phyloP scores from a whole-genome alignment of 1,139 yeast species.

The Hanseniaspora uvarum region DNA sequence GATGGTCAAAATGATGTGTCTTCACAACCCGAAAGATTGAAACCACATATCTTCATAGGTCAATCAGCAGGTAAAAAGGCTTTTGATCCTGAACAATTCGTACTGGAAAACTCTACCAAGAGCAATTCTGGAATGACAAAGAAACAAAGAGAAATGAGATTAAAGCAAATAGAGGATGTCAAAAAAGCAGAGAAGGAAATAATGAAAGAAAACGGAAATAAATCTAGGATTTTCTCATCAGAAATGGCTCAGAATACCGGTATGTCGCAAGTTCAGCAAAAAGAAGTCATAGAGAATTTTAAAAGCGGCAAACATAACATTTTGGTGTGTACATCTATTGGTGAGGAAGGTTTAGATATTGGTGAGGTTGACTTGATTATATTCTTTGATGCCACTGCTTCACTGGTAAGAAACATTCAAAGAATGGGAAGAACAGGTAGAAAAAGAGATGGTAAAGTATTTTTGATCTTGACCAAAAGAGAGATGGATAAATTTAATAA shows the following conservation, averaged over 20 bases:
- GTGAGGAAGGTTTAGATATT: slow-evolving; percentile 96
- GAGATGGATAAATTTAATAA: slow-evolving; percentile 73
- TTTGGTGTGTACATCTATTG: slow-evolving; percentile 90
- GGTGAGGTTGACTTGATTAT: slow-evolving; percentile 93
- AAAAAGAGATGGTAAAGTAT: slow-evolving; percentile 75
- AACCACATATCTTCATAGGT: slow-evolving; percentile 86
- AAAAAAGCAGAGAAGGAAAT: slow-evolving; percentile 30
- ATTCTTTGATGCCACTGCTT: slow-evolving; percentile 84
- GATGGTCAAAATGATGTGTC: slow-evolving; percentile 34
- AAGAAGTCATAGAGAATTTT: slow-evolving; percentile 62
- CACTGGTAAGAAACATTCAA: slow-evolving; percentile 88
- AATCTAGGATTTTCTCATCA: slow-evolving; percentile 29
- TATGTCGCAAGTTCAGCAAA: slow-evolving; percentile 65
- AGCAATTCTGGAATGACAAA: slow-evolving; percentile 31
- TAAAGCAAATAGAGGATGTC: slow-evolving; percentile 27
- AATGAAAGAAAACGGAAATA: slow-evolving; percentile 32
- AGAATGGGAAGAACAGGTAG: slow-evolving; percentile 98
- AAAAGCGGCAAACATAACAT: slow-evolving; percentile 63
- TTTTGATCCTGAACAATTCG: slow-evolving; percentile 45
- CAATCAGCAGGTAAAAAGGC: slow-evolving; percentile 57
- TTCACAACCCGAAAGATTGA: slow-evolving; percentile 32
- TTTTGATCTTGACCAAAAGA: slow-evolving; percentile 65
- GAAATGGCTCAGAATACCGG: slow-evolving; percentile 39
- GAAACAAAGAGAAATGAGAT: slow-evolving; percentile 31
- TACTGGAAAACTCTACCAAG: slow-evolving; percentile 35